These are phyloP conservation scores for Penicillium coffeae DNA, from an alignment of 495 filamentous ascomycete genomes.

Conservation along the genomic window DNA sequence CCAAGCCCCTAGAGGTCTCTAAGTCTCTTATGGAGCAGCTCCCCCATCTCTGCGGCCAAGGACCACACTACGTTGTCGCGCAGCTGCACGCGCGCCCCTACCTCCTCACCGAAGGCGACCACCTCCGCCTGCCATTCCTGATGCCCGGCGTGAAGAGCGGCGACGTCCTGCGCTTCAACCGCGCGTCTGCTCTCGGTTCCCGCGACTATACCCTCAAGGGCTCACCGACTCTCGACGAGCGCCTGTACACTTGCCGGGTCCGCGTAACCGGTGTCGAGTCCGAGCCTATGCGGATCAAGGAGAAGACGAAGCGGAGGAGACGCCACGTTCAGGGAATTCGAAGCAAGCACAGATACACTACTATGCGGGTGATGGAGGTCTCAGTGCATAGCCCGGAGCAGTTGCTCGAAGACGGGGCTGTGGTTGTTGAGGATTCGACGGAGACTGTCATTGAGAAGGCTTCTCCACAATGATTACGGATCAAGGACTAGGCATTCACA, in stretches of 20 bases:
- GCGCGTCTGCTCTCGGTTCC: constrained; percentile 72
- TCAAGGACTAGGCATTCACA: background rate
- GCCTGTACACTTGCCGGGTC: constrained; percentile 78
- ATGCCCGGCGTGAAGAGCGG: constrained; percentile 81
- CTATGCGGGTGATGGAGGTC: constrained; percentile 77
- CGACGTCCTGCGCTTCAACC: constrained; percentile 80
- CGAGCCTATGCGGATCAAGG: constrained; percentile 80
- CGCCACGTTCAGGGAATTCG: constrained; percentile 65
- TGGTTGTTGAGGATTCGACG: constrained; percentile 33
- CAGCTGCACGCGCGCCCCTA: constrained; percentile 87
- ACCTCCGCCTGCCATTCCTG: constrained; percentile 87
- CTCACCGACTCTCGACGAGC: constrained; percentile 70
- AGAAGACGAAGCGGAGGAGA: constrained; percentile 91
- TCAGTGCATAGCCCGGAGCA: constrained; percentile 62
- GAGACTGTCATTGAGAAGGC: constrained; percentile 20
- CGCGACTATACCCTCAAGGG: constrained; percentile 89
- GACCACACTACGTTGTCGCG: constrained; percentile 77
- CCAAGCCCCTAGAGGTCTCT: constrained; percentile 41
- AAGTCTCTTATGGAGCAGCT: constrained; percentile 63
- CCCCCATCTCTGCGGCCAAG: constrained; percentile 73
- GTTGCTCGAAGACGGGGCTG: constrained; percentile 42
- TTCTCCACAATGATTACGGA: constrained; percentile 21
- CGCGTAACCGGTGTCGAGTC: constrained; percentile 80
- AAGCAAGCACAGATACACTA: constrained; percentile 88
- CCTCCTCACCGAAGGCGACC: constrained; percentile 84